phyloP scores from a whole-genome alignment of 768 basidiomycete genomes.

The Leucocoprinus sp. region DNA sequence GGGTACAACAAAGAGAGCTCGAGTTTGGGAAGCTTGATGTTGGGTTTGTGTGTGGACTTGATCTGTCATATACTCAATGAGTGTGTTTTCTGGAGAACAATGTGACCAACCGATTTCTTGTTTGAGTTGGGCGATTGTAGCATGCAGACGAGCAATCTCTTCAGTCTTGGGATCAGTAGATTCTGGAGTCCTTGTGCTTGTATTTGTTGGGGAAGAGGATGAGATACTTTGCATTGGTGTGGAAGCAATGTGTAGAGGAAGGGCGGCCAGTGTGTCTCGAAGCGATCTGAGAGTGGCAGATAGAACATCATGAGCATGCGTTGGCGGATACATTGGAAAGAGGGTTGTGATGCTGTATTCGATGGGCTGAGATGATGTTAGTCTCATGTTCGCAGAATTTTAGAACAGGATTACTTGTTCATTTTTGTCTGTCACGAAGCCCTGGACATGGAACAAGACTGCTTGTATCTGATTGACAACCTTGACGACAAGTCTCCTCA shows the following conservation, averaged over 20 bases:
- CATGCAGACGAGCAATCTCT: slow-evolving; percentile 44
- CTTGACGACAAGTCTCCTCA: slow-evolving; percentile 52
- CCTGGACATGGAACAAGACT: slow-evolving; percentile 39
- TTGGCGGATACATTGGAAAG: slow-evolving; percentile 46
- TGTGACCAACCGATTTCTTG: slow-evolving; percentile 47
- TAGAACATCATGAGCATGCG: slow-evolving; percentile 42
- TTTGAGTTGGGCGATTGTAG: slow-evolving; percentile 41
- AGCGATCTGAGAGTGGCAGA: slow-evolving; percentile 34
- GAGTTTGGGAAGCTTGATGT: slow-evolving; percentile 34
- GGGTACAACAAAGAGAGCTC: slow-evolving; percentile 41
- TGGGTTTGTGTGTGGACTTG: slow-evolving; percentile 39
- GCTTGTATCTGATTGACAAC: slow-evolving; percentile 60
- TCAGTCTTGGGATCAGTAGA: slow-evolving; percentile 20
- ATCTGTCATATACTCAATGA: slow-evolving; percentile 25
- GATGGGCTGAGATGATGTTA: slow-evolving; percentile 27
- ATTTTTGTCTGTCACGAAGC: slow-evolving; percentile 27
- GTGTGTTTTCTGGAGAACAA: neutral
- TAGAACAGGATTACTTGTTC: slow-evolving; percentile 37
- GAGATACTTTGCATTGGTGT: slow-evolving; percentile 4
- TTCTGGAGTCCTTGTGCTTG: slow-evolving; percentile 5
- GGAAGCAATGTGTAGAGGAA: slow-evolving; percentile 20
- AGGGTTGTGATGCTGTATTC: slow-evolving; percentile 38
- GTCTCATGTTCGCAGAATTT: slow-evolving; percentile 3
- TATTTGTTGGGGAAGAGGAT: too few species aligned
- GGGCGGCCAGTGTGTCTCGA: slow-evolving; percentile 25